phyloP scores from a whole-genome alignment of 1,284 basidiomycete genomes.

The Puccinia coronata region DNA sequence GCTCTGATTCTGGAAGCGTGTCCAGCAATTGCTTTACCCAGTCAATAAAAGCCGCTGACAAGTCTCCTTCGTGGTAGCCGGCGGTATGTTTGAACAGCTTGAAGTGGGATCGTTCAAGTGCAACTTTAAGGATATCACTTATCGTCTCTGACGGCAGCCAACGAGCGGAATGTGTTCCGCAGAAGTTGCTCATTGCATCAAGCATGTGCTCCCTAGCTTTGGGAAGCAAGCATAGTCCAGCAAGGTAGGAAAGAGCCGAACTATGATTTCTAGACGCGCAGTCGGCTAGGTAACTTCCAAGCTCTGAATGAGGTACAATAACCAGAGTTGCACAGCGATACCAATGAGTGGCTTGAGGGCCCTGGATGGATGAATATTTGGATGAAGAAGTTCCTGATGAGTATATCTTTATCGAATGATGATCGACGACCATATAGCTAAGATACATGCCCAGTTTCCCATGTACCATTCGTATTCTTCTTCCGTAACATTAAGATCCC shows the following conservation, averaged over 20 bases:
- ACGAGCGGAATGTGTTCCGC: background rate
- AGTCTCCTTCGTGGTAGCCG: background rate
- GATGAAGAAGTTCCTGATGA: background rate
- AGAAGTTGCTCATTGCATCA: background rate
- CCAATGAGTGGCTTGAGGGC: constrained; percentile 12
- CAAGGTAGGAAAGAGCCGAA: background rate
- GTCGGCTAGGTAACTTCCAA: background rate
- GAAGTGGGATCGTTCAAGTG: background rate
- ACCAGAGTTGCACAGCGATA: constrained; percentile 1
- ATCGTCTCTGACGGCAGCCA: background rate
- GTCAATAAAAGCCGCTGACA: background rate
- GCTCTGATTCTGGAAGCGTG: background rate
- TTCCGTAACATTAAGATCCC: background rate
- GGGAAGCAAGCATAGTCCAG: background rate
- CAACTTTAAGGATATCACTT: background rate
- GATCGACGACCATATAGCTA: too few species aligned
- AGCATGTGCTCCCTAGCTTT: background rate
- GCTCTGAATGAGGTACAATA: background rate
- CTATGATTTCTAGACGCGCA: background rate
- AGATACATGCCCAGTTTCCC: background rate
- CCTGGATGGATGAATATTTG: background rate
- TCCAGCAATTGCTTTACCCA: background rate
- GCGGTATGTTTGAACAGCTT: background rate
- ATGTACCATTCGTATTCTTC: background rate
- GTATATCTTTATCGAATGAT: background rate